Base-by-base conservation (phyloP, 2,329 filamentous ascomycete genomes). In the Phialemonium atrogriseum region DNA sequence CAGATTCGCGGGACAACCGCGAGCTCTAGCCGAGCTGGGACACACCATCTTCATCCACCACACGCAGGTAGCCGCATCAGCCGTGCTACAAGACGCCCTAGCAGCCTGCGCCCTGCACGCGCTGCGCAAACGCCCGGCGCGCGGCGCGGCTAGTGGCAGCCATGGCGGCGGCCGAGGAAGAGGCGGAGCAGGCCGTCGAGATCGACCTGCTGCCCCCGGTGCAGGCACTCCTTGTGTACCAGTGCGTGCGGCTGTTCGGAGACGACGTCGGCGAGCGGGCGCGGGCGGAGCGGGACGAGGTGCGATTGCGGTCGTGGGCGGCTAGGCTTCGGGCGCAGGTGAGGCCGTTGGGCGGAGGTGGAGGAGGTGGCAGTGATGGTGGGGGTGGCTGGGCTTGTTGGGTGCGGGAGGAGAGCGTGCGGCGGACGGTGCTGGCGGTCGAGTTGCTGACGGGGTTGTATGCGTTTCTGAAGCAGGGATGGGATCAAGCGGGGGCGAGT, bases 121-220 rank as follows among this genome's bases (percentile, higher is more conserved):
- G 7, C n/a, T 26, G 15, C 24, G 24, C 24, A 7, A 26, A 12
- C 7, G 24, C 24, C 8, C 24, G 24, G 12, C 24, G 24, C 8
- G 24, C 24, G 11, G n/a, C 24, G 24, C 8, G n/a, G 24, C 24
- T 26, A 11, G 15, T 26, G 15, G 11, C 11, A 26, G 24, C 24
- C 24, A 14, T 26, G 24, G 24, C 8, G 11, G 8, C 15, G 24
- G 24, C 24, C 11, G n/a, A 11, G 24, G 24, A 11, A 13, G 24
- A 26, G 11, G 15, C 24, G 11, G 11, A 7, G 11, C 24, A 26
- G 24, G 11, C 24, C 8, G 12, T 26, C 8, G 24, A 26, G 24
- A 8, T 26, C 24, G 24, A 26, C 24, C 15, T 26, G 24, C 24
- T 26, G 12, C 24, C 24, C 15, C 24, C 24, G n/a, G 24, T 26